Evolutionary conservation across 2,329 filamentous ascomycete genomes (phyloP).

Genomic region (Hortaea werneckii): DNA sequence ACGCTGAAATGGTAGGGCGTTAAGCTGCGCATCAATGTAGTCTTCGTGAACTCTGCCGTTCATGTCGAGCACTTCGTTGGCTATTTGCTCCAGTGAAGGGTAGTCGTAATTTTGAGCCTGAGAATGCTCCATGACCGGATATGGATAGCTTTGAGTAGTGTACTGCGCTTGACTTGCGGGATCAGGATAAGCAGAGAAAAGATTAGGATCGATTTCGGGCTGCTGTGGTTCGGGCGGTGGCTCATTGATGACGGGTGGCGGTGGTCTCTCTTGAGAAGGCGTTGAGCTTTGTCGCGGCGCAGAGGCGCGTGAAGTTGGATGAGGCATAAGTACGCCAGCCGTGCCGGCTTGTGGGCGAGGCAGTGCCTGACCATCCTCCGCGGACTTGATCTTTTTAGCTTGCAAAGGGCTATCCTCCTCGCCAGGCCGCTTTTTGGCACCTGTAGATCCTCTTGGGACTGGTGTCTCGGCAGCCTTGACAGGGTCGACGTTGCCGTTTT

Average conservation of each 20-base stretch:
- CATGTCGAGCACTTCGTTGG: slow-evolving; percentile 27
- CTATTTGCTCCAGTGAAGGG: slow-evolving; percentile 27
- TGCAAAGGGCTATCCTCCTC: slow-evolving; percentile 22
- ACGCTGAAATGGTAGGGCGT: slow-evolving; percentile 5
- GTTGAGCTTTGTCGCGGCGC: not conserved
- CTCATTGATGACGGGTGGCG: slow-evolving; percentile 6
- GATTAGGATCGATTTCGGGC: slow-evolving; percentile 14
- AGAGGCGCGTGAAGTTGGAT: slow-evolving; percentile 1
- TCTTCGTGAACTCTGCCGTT: slow-evolving; percentile 16
- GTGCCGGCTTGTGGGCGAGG: slow-evolving; percentile 1
- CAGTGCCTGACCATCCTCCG: slow-evolving; percentile 5
- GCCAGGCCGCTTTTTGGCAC: slow-evolving; percentile 43
- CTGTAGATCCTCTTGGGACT: slow-evolving; percentile 47
- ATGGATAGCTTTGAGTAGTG: slow-evolving; percentile 12
- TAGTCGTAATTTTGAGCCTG: slow-evolving; percentile 16
- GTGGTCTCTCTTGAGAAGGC: not conserved
- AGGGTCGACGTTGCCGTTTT: slow-evolving; percentile 53
- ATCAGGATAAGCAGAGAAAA: slow-evolving; percentile 16
- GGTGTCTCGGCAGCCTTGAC: slow-evolving; percentile 53
- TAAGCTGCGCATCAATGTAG: slow-evolving; percentile 9
- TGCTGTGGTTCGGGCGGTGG: slow-evolving; percentile 6
- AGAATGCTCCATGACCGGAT: slow-evolving; percentile 12
- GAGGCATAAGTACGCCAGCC: slow-evolving; percentile 8
- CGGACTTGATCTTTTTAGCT: slow-evolving; percentile 8
- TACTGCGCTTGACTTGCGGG: slow-evolving; percentile 6